Percentiles rank a stretch among this genome's conserved stretches.
phyloP scores from a whole-genome alignment of 345 rosid genomes.

The Punica granatum region DNA sequence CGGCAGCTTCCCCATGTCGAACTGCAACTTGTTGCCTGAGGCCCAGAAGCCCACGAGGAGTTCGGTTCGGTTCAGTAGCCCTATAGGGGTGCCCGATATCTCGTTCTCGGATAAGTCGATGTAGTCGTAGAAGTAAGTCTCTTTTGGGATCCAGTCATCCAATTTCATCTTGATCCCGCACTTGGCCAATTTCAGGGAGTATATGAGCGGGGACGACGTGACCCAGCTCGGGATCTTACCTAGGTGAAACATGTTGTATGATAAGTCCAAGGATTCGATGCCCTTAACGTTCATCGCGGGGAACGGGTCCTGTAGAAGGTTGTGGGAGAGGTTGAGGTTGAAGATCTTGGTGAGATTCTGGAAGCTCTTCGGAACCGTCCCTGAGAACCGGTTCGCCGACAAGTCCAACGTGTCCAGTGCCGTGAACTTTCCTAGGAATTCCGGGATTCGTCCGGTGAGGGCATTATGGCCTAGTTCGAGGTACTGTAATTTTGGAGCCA shows the following conservation, averaged over 20 bases:
- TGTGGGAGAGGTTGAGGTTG: constrained; percentile 65
- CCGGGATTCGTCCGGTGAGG: constrained; percentile 51
- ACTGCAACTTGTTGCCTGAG: constrained; percentile 42
- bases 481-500: constrained; percentile 33
- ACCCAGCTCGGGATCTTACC: constrained; percentile 67
- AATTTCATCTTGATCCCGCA: constrained; percentile 61
- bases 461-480: constrained; percentile 57
- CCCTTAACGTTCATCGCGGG: constrained; percentile 66
- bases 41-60: constrained; percentile 47
- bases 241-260: constrained; percentile 51
- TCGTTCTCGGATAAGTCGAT: constrained; percentile 62
- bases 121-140: constrained; percentile 63
- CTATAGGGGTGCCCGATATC: constrained; percentile 47
- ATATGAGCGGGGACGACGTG: constrained; percentile 59
- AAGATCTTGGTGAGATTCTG: constrained; percentile 68
- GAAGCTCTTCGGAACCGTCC: constrained; percentile 49
- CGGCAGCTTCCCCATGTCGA: constrained; percentile 37
- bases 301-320: constrained; percentile 55
- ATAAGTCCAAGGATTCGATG: constrained; percentile 67
- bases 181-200: constrained; percentile 59
- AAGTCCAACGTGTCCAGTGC: constrained; percentile 60
- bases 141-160: constrained; percentile 50
- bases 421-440: constrained; percentile 45
- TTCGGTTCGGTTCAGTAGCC: constrained; percentile 48
- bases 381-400: constrained; percentile 39